These are phyloP conservation scores for Chrysanthemum lavandulifolium DNA, from an alignment of 129 eudicot species.

Conservation along the genomic window DNA sequence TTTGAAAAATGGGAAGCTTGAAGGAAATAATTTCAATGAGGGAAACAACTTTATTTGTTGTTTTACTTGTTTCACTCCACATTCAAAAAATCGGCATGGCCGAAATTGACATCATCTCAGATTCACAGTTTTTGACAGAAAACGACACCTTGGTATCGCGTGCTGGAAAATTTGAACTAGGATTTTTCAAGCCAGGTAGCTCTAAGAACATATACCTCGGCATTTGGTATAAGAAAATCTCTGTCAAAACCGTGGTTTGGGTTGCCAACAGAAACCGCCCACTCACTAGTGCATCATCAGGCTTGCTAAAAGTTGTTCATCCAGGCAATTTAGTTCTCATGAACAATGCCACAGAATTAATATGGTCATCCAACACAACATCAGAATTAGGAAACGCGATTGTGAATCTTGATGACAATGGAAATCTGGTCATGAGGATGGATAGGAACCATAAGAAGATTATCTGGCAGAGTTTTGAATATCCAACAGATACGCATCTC, in stretches of 20 bases:
- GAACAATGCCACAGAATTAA: background rate
- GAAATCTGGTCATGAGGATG: background rate
- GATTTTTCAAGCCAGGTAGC: constrained; percentile 6
- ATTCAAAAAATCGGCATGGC: background rate
- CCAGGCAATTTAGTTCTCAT: constrained; percentile 9
- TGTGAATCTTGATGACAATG: background rate
- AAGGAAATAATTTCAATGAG: background rate
- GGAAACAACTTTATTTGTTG: background rate
- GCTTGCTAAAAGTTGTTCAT: constrained; percentile 1
- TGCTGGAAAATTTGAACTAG: background rate
- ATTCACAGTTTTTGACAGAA: background rate
- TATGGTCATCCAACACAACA: constrained; percentile 22
- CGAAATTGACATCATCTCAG: background rate
- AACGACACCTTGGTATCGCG: constrained; percentile 14
- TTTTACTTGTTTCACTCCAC: background rate
- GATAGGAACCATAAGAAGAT: background rate
- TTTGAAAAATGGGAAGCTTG: too few relatives aligned
- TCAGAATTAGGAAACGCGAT: background rate
- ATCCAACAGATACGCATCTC: constrained; percentile 16
- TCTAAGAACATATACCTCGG: constrained; percentile 3
- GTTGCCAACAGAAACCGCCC: constrained; percentile 19
- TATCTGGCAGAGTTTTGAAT: constrained; percentile 14
- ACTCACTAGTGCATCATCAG: constrained; percentile 1
- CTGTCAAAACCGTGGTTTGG: constrained; percentile 14
- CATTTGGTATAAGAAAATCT: constrained; percentile 14